Conservation (phyloP, 164 flowering plant species). For the Magnolia changhungtana region DNA sequence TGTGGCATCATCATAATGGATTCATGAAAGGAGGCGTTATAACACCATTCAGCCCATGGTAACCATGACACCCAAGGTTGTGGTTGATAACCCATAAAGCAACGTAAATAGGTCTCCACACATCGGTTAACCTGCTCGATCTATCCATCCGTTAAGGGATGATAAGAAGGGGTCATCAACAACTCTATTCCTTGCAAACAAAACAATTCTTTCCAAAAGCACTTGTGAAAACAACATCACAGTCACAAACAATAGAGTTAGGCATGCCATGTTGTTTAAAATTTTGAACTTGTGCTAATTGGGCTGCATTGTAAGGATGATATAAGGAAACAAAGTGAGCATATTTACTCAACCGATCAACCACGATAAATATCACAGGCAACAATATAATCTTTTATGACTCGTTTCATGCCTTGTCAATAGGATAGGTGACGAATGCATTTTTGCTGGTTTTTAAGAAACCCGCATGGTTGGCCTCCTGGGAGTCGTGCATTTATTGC, state of each 20-base stretch:
- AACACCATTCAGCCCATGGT: neutral
- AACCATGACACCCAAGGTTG: neutral
- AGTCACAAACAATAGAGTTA: neutral
- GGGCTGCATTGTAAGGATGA: slow-evolving; percentile 1
- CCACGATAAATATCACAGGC: slow-evolving; percentile 6
- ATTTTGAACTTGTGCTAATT: neutral
- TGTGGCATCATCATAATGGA: neutral
- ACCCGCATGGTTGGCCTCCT: neutral
- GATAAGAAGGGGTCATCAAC: neutral
- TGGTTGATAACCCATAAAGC: neutral
- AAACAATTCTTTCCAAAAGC: neutral
- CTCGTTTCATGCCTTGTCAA: neutral
- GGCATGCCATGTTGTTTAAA: neutral
- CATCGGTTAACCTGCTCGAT: neutral
- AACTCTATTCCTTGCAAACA: neutral
- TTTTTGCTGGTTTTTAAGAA: neutral
- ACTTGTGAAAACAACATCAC: neutral
- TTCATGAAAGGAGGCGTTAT: neutral
- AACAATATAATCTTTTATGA: neutral
- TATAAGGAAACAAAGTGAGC: neutral
- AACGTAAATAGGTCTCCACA: neutral
- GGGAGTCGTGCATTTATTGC: neutral
- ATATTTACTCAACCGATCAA: slow-evolving; percentile 8
- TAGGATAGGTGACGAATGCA: neutral
- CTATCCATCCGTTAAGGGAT: neutral